These are phyloP conservation scores for Trametes maxima DNA, from an alignment of 768 basidiomycete genomes.

Conservation along the genomic window DNA sequence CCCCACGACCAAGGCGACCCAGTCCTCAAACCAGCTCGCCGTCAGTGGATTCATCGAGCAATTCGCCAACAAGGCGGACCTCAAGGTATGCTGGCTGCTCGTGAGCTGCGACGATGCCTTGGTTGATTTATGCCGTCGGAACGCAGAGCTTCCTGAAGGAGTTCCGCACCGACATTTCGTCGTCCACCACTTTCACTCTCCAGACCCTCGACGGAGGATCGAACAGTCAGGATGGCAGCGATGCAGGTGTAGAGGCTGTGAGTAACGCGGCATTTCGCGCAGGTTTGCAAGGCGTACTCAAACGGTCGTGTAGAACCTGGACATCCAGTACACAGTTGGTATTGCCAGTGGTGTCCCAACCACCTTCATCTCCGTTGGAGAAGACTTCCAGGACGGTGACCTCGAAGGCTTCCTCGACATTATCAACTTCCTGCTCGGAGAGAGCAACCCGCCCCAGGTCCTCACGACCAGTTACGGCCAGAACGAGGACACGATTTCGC, in stretches of 20 bases:
- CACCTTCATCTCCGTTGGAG: constrained; percentile 51
- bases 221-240: constrained; percentile 41
- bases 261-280: constrained; percentile 23
- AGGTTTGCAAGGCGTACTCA: neutral
- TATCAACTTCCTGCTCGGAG: constrained; percentile 54
- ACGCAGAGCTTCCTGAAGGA: constrained; percentile 50
- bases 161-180: constrained; percentile 20
- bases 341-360: constrained; percentile 53
- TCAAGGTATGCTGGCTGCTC: constrained; percentile 35
- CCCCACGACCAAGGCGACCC: constrained; percentile 27
- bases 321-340: constrained; percentile 33
- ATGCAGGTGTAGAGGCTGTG: constrained; percentile 63
- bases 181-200: constrained; percentile 22
- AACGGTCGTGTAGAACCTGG: constrained; percentile 24
- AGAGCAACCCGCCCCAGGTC: constrained; percentile 51
- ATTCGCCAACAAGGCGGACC: constrained; percentile 33
- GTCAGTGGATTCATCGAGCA: constrained; percentile 39
- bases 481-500: constrained; percentile 68
- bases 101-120: rapidly evolving
- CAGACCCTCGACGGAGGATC: constrained; percentile 53
- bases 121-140: constrained; percentile 10
- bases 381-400: constrained; percentile 26
- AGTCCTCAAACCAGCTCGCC: constrained; percentile 33
- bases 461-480: constrained; percentile 75
- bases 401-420: constrained; percentile 42